Evolutionary conservation across 2,329 filamentous ascomycete genomes (phyloP).

Genomic region (Fusarium sororula): DNA sequence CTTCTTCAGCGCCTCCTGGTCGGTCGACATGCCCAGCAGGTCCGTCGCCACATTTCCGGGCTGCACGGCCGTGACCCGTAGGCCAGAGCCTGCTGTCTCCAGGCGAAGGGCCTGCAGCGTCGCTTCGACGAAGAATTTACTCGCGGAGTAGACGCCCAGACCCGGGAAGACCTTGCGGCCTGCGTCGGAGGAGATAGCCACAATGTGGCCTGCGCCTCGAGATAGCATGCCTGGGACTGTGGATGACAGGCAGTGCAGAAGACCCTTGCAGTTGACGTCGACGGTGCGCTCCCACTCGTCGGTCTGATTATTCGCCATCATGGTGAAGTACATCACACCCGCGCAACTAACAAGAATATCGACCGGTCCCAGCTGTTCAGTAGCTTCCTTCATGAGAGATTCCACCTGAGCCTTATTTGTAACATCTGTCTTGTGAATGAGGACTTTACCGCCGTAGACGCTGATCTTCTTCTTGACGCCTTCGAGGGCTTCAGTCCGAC

Average conservation of each 20-base stretch:
- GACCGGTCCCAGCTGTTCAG: conserved; percentile 72
- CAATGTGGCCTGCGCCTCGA: conserved; percentile 75
- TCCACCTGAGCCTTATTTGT: conserved; percentile 73
- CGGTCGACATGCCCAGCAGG: conserved; percentile 77
- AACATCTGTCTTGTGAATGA: conserved; percentile 77
- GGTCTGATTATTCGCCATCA: conserved; percentile 80
- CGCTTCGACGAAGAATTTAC: conserved; percentile 87
- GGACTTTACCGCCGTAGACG: conserved; percentile 67
- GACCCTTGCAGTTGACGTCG: conserved; percentile 87
- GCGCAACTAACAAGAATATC: conserved; percentile 85
- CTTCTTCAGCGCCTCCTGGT: conserved; percentile 79
- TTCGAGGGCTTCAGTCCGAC: conserved; percentile 75
- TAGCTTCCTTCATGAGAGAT: conserved; percentile 67
- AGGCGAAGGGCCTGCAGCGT: conserved; percentile 78
- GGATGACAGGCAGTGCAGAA: conserved; percentile 76
- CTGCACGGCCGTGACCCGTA: conserved; percentile 79
- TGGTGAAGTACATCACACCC: conserved; percentile 88
- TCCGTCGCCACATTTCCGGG: conserved; percentile 81
- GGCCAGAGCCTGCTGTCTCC: conserved; percentile 77
- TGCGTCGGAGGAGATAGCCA: conserved; percentile 84
- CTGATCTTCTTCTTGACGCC: conserved; percentile 69
- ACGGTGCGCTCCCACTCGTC: conserved; percentile 85
- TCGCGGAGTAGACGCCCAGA: conserved; percentile 82
- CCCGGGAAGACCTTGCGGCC: conserved; percentile 85
- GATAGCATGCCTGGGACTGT: conserved; percentile 76